Evolutionary conservation across 2,329 filamentous ascomycete genomes (phyloP).

Genomic region (Myriangium duriaei): DNA sequence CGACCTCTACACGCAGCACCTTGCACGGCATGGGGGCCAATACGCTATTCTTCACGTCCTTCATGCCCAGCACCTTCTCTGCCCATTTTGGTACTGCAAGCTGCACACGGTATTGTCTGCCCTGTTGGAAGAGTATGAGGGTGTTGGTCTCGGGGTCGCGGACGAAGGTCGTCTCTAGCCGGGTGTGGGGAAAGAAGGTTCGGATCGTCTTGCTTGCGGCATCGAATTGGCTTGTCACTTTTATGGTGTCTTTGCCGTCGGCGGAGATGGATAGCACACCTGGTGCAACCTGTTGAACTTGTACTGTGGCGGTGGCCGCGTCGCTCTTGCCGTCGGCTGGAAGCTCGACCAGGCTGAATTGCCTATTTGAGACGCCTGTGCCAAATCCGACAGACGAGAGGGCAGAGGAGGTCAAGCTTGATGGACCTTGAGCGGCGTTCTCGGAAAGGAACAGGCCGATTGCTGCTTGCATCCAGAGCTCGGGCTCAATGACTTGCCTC

Average conservation of each 20-base stretch:
- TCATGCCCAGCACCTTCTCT: constrained; percentile 73
- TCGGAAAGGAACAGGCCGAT: constrained; percentile 46
- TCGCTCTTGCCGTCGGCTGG: constrained; percentile 32
- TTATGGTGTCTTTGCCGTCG: constrained; percentile 19
- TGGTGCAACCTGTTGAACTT: constrained; percentile 39
- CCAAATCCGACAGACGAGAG: constrained; percentile 47
- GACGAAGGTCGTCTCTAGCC: constrained; percentile 69
- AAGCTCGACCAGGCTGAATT: constrained; percentile 42
- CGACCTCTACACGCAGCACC: constrained; percentile 77
- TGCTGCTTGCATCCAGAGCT: constrained; percentile 78
- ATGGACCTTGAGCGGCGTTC: constrained; percentile 34
- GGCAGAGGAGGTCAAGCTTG: constrained; percentile 19
- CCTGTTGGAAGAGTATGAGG: constrained; percentile 62
- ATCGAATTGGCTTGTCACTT: constrained; percentile 37
- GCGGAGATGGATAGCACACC: constrained; percentile 40
- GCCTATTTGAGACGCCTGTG: constrained; percentile 43
- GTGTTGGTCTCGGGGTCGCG: constrained; percentile 38
- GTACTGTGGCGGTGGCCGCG: constrained; percentile 26
- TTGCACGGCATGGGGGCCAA: constrained; percentile 96
- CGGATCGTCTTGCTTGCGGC: constrained; percentile 42
- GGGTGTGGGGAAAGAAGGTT: constrained; percentile 69
- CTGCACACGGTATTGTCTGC: constrained; percentile 44
- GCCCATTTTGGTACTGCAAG: constrained; percentile 60
- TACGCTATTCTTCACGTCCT: constrained; percentile 70
- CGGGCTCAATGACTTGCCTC: constrained; percentile 47